Evolutionary conservation across 139 green algal genomes (phyloP), one percentile per base, ranked within the genome.

Genomic region (Closterium sp.): DNA sequence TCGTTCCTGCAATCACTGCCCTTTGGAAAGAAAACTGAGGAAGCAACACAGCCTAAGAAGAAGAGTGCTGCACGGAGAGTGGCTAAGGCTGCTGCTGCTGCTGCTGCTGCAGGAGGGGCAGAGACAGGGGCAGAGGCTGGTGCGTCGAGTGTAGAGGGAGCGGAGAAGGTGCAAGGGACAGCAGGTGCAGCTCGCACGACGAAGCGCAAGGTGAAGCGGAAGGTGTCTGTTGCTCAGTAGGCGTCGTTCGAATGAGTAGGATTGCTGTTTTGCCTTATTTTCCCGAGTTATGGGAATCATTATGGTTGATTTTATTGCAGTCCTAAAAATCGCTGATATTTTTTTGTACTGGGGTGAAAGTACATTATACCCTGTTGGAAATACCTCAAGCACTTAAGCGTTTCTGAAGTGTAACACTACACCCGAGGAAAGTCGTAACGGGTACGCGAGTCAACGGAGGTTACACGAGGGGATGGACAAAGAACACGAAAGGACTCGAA

Each of bases 121-220:
- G 55, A 76, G 55, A 28, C 7, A 19, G 55, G 55, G 16, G 55
- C 55, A 28, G 55, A 76, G 0, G 55, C 12, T 16, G 55, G 55
- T 76, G 55, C 55, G 1, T 12, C 8, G 4, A 69, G 43, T 69
- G 5, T 23, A 85, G 83, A 86, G 83, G n/a, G n/a, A 23, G 7
- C 30, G 83, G 30, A 86, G 83, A 86, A 33, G 83, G n/a, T 86
- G 83, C 30, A 33, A 86, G 83, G 83, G 0, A 86, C 55, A 2
- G 55, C 16, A 28, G 55, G 55, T 76, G 55, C 55, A 76, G 55
- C 55, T 76, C 55, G 55, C 55, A 76, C 55, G 83, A 32, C 83
- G 31, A 86, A 86, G 83, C n/a, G 83, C 0, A 86, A 86, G 83
- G 83, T 86, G 83, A 86, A 86, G 83, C 83, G 83, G 83, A 86